Base-by-base conservation (phyloP, 805 yeast species). In the Scheffersomyces lignosus region DNA sequence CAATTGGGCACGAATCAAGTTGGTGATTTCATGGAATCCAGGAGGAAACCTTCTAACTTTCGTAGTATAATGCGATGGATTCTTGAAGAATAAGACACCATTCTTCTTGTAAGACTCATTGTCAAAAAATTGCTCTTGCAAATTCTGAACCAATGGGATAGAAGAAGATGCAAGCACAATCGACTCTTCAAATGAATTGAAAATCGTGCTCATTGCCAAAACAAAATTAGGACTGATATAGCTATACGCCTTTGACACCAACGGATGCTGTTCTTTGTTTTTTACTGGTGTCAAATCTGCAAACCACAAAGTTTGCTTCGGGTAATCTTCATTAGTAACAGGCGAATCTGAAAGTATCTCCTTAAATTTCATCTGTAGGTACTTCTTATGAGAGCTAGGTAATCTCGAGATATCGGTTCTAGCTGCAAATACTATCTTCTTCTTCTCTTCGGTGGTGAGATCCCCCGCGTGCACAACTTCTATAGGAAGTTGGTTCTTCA, bases 131-230 rank as follows among this genome's bases (percentile, higher is more conserved):
- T 34, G 31, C 2, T 40, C 40, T 4, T 41, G 37, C 12, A 41
- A 33, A 15, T 39, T 29, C 14, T 38, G 32, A 12, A 49, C 33
- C 37, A 65, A 34, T 4, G 66, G 61, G 10, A 62, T 54, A 3
- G 55, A 42, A 27, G 57, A 49, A 9, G 63, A 53, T 7, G 58
- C 50, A 24, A 66, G 17, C 10, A 63, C 36, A 5, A 66, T 37
- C 3, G 51, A 47, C 18, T 62, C 60, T 30, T 58, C 62, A 37
- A 64, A 66, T 0, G 66, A 52, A 36, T 54, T 55, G 49, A 63
- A 64, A 9, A 67, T 41, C 8, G 67, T 56, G 7, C 61, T 38
- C 29, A 45, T 26, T 16, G 45, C 37, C 15, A 52, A 33, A 27
- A 51, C 51, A 14, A 45, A 49, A n/a, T 32, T 29, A 7, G 37